A percentile compares a stretch with the other conserved stretches of the same genome.
Evolutionary conservation across 2,329 filamentous ascomycete species (phyloP).

Genomic region (Epichloe festucae): DNA sequence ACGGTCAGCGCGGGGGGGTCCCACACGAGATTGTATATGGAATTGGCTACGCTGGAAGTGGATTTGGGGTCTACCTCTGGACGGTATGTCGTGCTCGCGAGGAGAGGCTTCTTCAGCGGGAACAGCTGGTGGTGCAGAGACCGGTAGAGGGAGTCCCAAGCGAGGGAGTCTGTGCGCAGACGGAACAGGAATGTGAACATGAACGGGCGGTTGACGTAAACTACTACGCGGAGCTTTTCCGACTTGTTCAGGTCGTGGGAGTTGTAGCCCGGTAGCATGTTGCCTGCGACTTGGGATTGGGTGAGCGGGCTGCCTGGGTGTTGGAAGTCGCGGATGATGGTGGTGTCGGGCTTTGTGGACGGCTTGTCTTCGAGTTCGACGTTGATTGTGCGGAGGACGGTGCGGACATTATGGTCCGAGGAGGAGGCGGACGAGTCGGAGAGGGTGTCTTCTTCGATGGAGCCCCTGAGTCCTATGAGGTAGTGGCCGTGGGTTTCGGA

Average conservation of each 20-base stretch:
- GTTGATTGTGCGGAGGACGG: constrained; percentile 51
- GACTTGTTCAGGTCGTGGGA: constrained; percentile 40
- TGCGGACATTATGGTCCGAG: constrained; percentile 36
- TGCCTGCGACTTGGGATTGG: constrained; percentile 22
- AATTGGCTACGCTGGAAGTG: constrained; percentile 13
- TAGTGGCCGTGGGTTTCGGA: constrained; percentile 35
- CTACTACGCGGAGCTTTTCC: constrained; percentile 50
- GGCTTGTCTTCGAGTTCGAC: constrained; percentile 44
- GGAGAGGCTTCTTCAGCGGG: constrained; percentile 43
- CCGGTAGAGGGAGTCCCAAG: constrained; percentile 42
- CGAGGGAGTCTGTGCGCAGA: constrained; percentile 42
- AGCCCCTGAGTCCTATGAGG: constrained; percentile 55
- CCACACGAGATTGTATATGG: constrained; percentile 51
- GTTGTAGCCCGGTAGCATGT: constrained; percentile 18
- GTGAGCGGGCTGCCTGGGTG: constrained; percentile 21
- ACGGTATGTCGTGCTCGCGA: constrained; percentile 43
- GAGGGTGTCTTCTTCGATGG: constrained; percentile 36
- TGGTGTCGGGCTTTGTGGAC: constrained; percentile 26
- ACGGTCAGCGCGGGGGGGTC: constrained; percentile 30
- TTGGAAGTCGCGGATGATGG: constrained; percentile 31
- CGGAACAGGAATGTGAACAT: constrained; percentile 64
- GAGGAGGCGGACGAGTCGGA: constrained; percentile 17
- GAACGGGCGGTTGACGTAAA: constrained; percentile 64
- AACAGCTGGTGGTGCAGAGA: constrained; percentile 48
- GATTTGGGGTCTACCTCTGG: constrained; percentile 25